Base-by-base conservation (phyloP, 805 yeast species). In the Candida krabiensis region DNA sequence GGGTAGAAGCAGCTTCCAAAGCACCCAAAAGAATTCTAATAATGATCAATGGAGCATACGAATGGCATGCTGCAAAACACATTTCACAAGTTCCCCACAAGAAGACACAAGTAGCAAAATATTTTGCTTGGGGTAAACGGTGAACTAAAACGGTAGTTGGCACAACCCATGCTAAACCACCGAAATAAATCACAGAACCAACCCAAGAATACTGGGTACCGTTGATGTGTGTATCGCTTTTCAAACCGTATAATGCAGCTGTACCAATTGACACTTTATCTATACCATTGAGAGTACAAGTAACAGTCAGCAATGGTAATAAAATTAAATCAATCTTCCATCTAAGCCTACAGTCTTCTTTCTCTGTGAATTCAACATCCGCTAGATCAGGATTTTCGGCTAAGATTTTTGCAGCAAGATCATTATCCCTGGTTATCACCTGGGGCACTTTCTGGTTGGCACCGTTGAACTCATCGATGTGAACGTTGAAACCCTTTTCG, bases 1-100 rank as follows among this genome's bases (percentile, higher is more conserved):
- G 84, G 9, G 77, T 69, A 17, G 78, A 67, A 16, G 72, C 66
- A 34, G 74, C 62, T 52, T 78, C 84, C 3, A 73, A 60, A 48
- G 66, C 59, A 7, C 81, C 82, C 33, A 75, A 52, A 46, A 71
- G 63, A 50, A 74, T 71, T 41, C 80, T 57, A 22, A 71, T 38
- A 2, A 62, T 68, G 29, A 64, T 59, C 3, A 74, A 61, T n/a
- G 77, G 77, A 15, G 63, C 63, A 46, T 65, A 68, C 43, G 64
- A 69, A 28, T 43, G 49, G 32, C 72, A 71, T 1, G 70, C 63
- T 50, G 72, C 68, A 31, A 65, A 67, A 23, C 71, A 55, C 38
- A 74, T 66, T n/a, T 68, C 62, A 17, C 69, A 54, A 4, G 64
- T 27, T 0, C 72, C 58, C 80, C 80, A 74, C 4, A 59, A 13